Conservation (phyloP, 1,139 yeast genomes). For the Magnusiomyces suaveolens region DNA sequence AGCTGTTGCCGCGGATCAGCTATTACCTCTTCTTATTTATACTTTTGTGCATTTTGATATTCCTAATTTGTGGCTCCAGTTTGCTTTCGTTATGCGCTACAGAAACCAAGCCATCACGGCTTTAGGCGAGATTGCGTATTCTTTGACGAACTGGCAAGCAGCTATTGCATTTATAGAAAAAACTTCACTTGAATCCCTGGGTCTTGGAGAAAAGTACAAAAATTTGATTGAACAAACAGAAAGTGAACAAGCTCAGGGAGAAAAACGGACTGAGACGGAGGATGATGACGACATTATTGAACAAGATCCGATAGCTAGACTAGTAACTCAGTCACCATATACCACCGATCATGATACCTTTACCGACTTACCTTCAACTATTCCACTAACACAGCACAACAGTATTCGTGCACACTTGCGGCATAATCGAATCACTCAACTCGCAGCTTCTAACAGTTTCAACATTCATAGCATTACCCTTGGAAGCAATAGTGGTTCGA, state of each 20-base stretch:
- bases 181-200: constrained; percentile 37
- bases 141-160: constrained; percentile 57
- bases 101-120: constrained; percentile 38
- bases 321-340: neutral
- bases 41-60: constrained; percentile 39
- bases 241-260: neutral
- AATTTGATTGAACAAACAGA: neutral
- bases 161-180: constrained; percentile 47
- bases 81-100: constrained; percentile 47
- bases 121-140: constrained; percentile 46
- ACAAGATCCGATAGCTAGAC: neutral
- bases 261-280: neutral
- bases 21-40: constrained; percentile 47
- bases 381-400: neutral
- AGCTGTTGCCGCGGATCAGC: constrained; percentile 39
- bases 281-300: constrained; percentile 3
- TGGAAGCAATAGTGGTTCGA: neutral
- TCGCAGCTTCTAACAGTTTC: constrained; percentile 1
- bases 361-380: constrained; percentile 1
- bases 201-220: constrained; percentile 16
- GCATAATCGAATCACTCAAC: neutral
- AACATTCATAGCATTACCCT: constrained; percentile 4
- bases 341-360: constrained; percentile 3
- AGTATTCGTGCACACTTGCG: constrained; percentile 1
- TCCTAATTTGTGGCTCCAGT: constrained; percentile 41